phyloP scores from a whole-genome alignment of 2,329 filamentous ascomycete species.

The Aspergillus pseudotamarii region DNA sequence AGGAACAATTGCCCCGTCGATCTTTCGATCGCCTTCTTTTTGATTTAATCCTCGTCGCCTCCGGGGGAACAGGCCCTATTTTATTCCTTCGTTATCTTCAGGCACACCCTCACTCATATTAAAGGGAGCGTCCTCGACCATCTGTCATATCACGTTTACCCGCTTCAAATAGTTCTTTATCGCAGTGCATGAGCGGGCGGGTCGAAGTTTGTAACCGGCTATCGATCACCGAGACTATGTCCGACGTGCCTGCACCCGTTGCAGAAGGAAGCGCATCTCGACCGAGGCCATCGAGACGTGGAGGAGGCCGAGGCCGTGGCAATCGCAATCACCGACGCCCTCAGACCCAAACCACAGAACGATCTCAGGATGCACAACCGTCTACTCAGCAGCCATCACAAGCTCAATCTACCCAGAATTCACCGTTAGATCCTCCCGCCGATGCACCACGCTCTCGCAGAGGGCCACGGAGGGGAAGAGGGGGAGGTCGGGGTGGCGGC shows the following conservation, averaged over 20 bases:
- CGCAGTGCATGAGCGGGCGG: conserved; percentile 17
- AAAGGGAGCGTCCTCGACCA: neutral
- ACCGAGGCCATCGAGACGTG: conserved; percentile 25
- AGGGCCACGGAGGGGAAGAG: conserved; percentile 13
- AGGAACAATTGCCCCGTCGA: neutral
- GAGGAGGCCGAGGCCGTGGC: conserved; percentile 33
- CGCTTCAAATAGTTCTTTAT: neutral
- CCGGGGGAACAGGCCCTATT: neutral
- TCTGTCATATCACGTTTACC: neutral
- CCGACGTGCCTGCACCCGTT: conserved; percentile 14
- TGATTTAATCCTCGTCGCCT: neutral
- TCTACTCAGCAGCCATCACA: conserved; percentile 12
- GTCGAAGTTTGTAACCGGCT: conserved; percentile 1
- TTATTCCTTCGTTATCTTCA: neutral
- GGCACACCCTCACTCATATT: neutral
- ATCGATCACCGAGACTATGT: conserved; percentile 20
- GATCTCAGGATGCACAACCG: conserved; percentile 11
- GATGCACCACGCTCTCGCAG: conserved; percentile 24
- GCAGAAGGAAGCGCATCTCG: conserved; percentile 21
- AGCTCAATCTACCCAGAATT: conserved; percentile 7
- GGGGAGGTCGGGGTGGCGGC: conserved; percentile 17
- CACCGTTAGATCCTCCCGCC: conserved; percentile 8
- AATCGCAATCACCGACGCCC: conserved; percentile 27
- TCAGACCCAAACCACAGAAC: conserved; percentile 10
- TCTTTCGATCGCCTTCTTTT: neutral